Conservation (phyloP, 176 grass and related monocot genomes). For the Saccharum spontaneum region DNA sequence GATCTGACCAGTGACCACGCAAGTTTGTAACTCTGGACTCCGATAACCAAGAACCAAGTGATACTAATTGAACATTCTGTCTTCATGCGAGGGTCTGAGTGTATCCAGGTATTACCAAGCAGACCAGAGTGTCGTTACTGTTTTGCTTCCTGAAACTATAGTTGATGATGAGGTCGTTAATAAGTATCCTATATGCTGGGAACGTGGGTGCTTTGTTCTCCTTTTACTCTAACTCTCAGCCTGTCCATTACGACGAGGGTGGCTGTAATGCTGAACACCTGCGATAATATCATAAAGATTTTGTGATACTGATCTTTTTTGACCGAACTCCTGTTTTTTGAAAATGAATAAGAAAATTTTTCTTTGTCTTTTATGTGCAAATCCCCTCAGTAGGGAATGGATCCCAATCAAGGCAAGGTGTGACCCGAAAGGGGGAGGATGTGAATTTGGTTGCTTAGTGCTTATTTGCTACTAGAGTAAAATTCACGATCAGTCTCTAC, state of each 20-base stretch:
- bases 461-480: background rate
- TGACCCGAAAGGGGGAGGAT: background rate
- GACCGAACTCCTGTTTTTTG: background rate
- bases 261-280: background rate
- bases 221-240: background rate
- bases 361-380: background rate
- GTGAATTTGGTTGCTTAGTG: background rate
- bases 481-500: too few species aligned
- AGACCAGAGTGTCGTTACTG: background rate
- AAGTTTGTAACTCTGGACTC: slow-evolving; percentile 11
- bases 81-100: background rate
- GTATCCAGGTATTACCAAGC: background rate
- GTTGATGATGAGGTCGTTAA: too few species aligned
- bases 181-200: background rate
- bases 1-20: slow-evolving; percentile 8
- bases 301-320: too few species aligned
- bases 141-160: background rate
- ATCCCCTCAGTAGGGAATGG: background rate
- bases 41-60: background rate
- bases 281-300: background rate
- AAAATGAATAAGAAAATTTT: background rate
- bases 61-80: background rate
- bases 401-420: background rate
- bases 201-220: background rate
- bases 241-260: background rate